phyloP scores from a whole-genome alignment of 495 filamentous ascomycete species.

The Neurospora hispaniola region DNA sequence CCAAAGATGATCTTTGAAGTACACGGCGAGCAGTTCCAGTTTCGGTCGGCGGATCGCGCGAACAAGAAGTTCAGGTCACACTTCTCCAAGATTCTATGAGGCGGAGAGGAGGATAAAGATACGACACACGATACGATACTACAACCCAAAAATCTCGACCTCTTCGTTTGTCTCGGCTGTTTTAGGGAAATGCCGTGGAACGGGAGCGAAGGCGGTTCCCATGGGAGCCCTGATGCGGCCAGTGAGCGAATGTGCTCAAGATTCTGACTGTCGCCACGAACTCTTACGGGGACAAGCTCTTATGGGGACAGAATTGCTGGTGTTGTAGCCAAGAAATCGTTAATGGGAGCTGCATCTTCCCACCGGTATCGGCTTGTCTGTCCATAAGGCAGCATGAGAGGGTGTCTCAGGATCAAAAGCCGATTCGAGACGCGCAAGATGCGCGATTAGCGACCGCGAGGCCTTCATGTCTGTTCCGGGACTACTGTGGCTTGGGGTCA shows the following conservation, averaged over 20 bases:
- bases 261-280: neutral
- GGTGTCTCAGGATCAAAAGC: neutral
- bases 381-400: neutral
- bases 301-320: neutral
- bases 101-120: neutral
- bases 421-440: neutral
- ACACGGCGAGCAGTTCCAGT: conserved; percentile 77
- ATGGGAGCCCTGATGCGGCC: neutral
- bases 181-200: neutral
- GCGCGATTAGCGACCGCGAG: neutral
- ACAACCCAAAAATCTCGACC: neutral
- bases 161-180: neutral
- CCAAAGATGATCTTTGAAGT: conserved; percentile 67
- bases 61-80: conserved; percentile 84
- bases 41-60: conserved; percentile 69
- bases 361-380: neutral
- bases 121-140: neutral
- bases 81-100: conserved; percentile 56
- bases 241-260: neutral
- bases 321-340: neutral
- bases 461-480: neutral
- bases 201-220: neutral
- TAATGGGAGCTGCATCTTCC: neutral
- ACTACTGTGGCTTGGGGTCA: neutral
- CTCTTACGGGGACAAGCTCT: neutral